phyloP scores from a whole-genome alignment of 2,329 filamentous ascomycete genomes.

The Arthroderma sp. region DNA sequence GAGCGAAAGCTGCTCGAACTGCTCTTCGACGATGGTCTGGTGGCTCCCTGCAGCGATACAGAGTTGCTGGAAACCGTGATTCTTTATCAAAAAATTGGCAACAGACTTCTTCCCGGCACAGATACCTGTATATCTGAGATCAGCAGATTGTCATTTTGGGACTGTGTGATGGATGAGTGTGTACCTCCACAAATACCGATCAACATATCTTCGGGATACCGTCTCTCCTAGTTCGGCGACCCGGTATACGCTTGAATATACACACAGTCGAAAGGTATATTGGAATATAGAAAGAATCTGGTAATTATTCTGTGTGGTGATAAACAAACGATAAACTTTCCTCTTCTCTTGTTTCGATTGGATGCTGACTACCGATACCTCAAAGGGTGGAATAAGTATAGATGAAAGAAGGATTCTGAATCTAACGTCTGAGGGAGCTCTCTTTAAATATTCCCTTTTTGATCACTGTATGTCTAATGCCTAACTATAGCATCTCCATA shows the following conservation, averaged over 20 bases:
- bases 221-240: not conserved
- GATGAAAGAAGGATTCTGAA: not conserved
- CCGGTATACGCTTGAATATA: not conserved
- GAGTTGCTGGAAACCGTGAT: conserved; percentile 69
- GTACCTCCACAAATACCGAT: conserved; percentile 42
- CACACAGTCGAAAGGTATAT: not conserved
- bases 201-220: conserved; percentile 33
- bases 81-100: conserved; percentile 71
- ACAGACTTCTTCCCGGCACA: conserved; percentile 89
- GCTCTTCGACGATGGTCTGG: not conserved
- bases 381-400: not conserved
- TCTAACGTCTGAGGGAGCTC: not conserved
- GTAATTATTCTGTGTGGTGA: not conserved
- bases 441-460: not conserved
- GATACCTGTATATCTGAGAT: conserved; percentile 50
- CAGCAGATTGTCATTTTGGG: not conserved
- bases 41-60: conserved; percentile 37
- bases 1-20: conserved; percentile 7
- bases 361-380: not conserved
- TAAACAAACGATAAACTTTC: not conserved
- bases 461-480: not conserved
- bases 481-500: not conserved
- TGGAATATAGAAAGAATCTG: not conserved
- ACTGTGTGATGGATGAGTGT: conserved; percentile 11
- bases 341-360: too few species aligned